Base-by-base conservation (phyloP, 768 basidiomycete genomes). In the Mycena epipterygia region DNA sequence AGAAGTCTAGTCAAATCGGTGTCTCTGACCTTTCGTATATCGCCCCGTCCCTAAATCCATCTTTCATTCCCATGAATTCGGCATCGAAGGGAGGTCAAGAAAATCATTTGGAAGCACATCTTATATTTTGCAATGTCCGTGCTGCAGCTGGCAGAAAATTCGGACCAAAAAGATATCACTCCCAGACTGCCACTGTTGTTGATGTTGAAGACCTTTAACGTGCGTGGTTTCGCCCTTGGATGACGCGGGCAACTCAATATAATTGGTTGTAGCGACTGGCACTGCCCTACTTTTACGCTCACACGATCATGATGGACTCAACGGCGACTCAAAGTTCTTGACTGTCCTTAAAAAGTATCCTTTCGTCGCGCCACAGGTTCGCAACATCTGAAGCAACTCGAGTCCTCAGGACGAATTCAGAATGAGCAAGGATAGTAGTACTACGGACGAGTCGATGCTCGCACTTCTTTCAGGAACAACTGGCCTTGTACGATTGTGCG, bases 51-150 rank as follows among this genome's bases (percentile, higher is more conserved):
- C 48, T 70, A 12, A 49, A 61, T 41, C 58, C 57, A 3, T 52
- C 13, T 23, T 70, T 65, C 39, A 39, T 25, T 2, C 69, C 69
- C 1, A 35, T 70, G 64, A n/a, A n/a, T 2, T 42, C 23, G 19
- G 57, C 56, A 1, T 21, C 64, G 32, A 27, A 37, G 12, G n/a
- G 51, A 53, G 27, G 53, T 48, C 14, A 21, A 48, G 19, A 64
- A 70, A 1, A 2, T 17, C 3, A 29, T 66, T 6, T 70, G 69
- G 57, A 25, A 9, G 19, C 63, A 51, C 14, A 29, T 70, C 29
- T 14, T 70, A 14, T 70, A 65, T 60, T 64, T 70, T 13, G 62
- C 63, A 6, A 51, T 70, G 63, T 64, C 57, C 13, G 59, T 64
- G 7, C 39, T 48, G 27, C 49, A 56, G 32, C 58, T 53, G 0